Evolutionary conservation across 2,329 filamentous ascomycete species (phyloP), one percentile per base, ranked within the genome.

Genomic region (Helminthosporium solani): DNA sequence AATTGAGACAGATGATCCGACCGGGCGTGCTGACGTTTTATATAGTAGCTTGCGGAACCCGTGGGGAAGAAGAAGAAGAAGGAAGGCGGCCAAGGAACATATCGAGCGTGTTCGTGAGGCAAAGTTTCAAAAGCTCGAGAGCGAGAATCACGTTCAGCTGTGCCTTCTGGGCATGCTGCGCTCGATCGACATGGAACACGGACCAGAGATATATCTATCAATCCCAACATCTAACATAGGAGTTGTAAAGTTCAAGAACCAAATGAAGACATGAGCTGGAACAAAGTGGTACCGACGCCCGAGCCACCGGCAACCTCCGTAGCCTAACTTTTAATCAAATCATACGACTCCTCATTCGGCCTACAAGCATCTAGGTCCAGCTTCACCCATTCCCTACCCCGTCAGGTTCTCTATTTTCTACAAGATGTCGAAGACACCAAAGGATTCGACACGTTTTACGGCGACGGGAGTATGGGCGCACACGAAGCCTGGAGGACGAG

Each of bases 391-490:
- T 12, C 48, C 31, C 14, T 31, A 46, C 40, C 18, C 30, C 33
- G 21, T 33, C n/a, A n/a, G n/a, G n/a, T 40, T 35, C 45, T 44
- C 21, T 39, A 28, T 40, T 36, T 44, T 30, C 19, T 33, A 16
- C 47, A 68, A 19, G 35, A 76, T 76, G 74, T 79, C 86, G 50
- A 85, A 86, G 66, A 88, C 83, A 73, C 84, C 87, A 67, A 82
- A 82, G 60, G 88, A 91, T 69, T 88, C 88, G 57, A 94, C 88
- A 61, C 85, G 87, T 66, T 94, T 88, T 71, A 88, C 85, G 14
- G 75, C 83, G 20, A 86, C 83, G 15, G 82, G 79, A 50, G 84
- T 84, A 28, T 87, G 90, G 72, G 87, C 86, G 59, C 79, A 79
- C 54, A 82, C 83, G 56, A 87, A 87, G 67, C 70, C 78, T 33